Evolutionary conservation across 78 protist species (phyloP), one percentile per base, ranked within the genome.

Genomic region (Dictyostelium firmibasis): DNA sequence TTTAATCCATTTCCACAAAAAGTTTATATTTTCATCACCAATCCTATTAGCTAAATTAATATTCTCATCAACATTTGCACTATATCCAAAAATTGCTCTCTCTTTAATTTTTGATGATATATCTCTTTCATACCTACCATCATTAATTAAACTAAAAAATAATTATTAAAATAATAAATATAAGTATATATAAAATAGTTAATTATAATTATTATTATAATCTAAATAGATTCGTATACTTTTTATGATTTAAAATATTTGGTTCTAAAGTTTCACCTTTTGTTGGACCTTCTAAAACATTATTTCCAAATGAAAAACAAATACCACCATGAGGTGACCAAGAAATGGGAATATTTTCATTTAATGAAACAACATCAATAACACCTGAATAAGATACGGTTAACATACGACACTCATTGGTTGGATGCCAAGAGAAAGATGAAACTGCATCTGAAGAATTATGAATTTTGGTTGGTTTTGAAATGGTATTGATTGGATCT

Each of bases 391-490:
- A 82, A 25, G 96, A 81, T 50, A 93, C 87, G 3, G 87, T 93
- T 10, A 93, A 29, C 91, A 93, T 81, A 50, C 96, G 57, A 85
- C 92, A 86, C 27, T 93, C 93, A 85, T 93, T 93, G 3, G 53
- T 85, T 77, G 96, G 96, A 93, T 93, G 93, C 96, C 96, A 93
- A 29, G 81, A 50, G 75, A 93, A 93, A 25, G 93, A 81, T 27
- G 96, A 84, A 38, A 86, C 29, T 25, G 70, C 38, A 27, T 93
- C 96, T 25, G 79, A 25, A 20, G 91, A 44, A 70, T 64, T 67
- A 78, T 84, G 91, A 31, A 78, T 88, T 60, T 79, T 88, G 0
- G 86, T 41, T 60, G 93, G 93, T 79, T 88, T 88, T 35, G 81
- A 78, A 31, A 36, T 78, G 25, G 84, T 41, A 78, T 41, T 78